Percentiles rank a stretch among this genome's conserved stretches.
These are phyloP conservation scores for Protostelium mycophagum DNA, from an alignment of 78 protist genomes.

Conservation along the genomic window DNA sequence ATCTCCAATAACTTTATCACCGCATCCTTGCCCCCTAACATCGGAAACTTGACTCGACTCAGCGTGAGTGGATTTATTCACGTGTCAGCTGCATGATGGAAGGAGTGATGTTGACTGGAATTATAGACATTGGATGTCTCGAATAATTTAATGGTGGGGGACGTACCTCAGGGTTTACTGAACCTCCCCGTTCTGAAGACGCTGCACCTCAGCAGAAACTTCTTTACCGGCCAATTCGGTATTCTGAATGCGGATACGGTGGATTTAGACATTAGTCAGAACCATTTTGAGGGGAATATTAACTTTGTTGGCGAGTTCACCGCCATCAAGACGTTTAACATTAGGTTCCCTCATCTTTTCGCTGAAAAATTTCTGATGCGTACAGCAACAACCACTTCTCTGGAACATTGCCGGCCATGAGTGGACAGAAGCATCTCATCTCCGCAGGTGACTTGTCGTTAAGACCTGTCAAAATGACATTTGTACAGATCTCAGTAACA, in stretches of 20 bases:
- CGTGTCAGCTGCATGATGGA: no score
- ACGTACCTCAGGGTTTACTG: background rate
- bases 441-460: background rate
- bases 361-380: background rate
- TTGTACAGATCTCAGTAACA: no score
- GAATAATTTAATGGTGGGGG: background rate
- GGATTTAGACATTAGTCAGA: background rate
- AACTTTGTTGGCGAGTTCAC: background rate
- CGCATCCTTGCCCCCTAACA: background rate
- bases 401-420: background rate
- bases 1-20: background rate
- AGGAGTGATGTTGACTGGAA: background rate
- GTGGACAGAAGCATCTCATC: background rate
- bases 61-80: no score
- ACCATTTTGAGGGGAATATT: background rate
- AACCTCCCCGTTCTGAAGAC: background rate
- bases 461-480: no score
- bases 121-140: background rate
- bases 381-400: background rate
- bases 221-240: background rate
- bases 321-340: background rate
- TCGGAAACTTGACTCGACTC: background rate
- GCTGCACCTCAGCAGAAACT: background rate
- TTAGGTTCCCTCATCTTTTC: background rate
- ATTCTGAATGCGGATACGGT: background rate